These are phyloP conservation scores for Candida coquimbonensis DNA, from an alignment of 805 yeast species.

Conservation along the genomic window DNA sequence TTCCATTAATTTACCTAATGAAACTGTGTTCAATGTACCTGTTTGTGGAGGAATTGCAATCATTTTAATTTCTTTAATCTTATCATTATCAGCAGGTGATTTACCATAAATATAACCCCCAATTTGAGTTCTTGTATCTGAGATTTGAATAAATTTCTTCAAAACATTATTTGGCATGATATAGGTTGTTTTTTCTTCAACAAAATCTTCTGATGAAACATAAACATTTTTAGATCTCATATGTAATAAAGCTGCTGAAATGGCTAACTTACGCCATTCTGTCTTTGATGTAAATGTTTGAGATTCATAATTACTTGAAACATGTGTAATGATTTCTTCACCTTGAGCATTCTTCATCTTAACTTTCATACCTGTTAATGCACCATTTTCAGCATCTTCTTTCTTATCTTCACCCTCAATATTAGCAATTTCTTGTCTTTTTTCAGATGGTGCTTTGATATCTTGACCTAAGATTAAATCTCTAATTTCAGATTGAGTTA, in stretches of 20 bases:
- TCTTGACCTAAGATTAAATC: conserved; percentile 94
- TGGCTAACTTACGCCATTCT: conserved; percentile 87
- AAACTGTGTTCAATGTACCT: conserved; percentile 58
- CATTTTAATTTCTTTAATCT: conserved; percentile 70
- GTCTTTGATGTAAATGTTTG: conserved; percentile 74
- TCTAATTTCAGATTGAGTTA: conserved; percentile 89
- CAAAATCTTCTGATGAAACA: conserved; percentile 61
- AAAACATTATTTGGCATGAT: conserved; percentile 79
- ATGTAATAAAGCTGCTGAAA: conserved; percentile 67
- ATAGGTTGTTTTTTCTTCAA: conserved; percentile 52
- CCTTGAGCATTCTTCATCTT: conserved; percentile 90
- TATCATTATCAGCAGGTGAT: conserved; percentile 65
- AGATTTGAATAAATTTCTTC: conserved; percentile 66
- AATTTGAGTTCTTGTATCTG: conserved; percentile 76
- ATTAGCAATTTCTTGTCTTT: conserved; percentile 79
- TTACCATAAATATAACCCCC: conserved; percentile 77
- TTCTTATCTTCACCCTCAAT: conserved; percentile 45
- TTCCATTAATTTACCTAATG: conserved; percentile 34
- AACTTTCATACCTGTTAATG: conserved; percentile 53
- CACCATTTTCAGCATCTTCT: conserved; percentile 21
- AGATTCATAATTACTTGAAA: conserved; percentile 85
- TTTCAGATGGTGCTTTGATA: conserved; percentile 80
- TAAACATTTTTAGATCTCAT: conserved; percentile 70
- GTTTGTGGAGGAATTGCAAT: conserved; percentile 84
- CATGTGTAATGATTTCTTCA: conserved; percentile 89